Conservation (phyloP, 345 rosid species). For the Eucalyptus sideroxylon region DNA sequence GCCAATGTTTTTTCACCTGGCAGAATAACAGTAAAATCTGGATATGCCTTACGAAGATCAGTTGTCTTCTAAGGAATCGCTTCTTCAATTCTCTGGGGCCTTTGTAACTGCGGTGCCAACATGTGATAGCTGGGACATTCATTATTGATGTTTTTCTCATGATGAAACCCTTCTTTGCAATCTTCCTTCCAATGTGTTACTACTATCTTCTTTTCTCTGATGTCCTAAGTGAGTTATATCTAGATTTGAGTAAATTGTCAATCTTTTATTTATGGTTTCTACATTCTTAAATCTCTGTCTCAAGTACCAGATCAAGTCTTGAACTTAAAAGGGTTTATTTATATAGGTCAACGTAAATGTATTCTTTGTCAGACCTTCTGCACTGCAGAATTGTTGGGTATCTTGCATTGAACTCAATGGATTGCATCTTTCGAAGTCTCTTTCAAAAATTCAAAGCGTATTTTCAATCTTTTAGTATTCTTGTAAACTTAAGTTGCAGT, state of each 20-base stretch:
- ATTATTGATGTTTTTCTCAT: neutral
- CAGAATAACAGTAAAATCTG: neutral
- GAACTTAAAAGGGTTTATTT: neutral
- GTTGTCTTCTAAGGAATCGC: neutral
- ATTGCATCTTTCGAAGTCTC: neutral
- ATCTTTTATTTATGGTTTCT: neutral
- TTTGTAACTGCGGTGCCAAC: neutral
- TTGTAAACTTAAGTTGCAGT: neutral
- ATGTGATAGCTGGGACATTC: neutral
- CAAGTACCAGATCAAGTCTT: neutral
- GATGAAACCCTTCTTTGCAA: neutral
- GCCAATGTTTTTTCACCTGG: neutral
- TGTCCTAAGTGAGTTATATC: neutral
- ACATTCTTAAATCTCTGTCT: neutral
- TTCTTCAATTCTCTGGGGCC: neutral
- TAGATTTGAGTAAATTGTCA: neutral
- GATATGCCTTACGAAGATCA: neutral
- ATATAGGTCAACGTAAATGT: neutral
- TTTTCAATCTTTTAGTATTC: neutral
- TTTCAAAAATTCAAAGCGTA: neutral
- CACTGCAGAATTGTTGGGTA: neutral
- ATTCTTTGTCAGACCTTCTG: neutral
- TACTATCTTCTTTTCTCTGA: neutral
- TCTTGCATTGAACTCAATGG: neutral
- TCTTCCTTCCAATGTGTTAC: neutral